A percentile compares a stretch with the other conserved stretches of the same genome.
Conservation (phyloP, 192 early-diverging fungal genomes). For the Podila clonocystis region DNA sequence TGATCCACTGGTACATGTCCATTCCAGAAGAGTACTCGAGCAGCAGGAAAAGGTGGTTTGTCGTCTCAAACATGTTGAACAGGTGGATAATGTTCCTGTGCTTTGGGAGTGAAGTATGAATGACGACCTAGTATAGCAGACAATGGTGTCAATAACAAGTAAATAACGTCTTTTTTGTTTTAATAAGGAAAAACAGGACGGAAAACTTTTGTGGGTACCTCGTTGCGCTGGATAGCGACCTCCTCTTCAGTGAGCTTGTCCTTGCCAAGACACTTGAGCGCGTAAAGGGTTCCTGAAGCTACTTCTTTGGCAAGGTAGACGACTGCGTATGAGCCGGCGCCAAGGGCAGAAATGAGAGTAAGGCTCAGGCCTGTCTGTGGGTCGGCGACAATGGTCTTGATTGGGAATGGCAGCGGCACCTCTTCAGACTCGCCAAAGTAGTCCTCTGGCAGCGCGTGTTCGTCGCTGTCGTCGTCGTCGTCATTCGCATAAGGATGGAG, state of each 20-base stretch:
- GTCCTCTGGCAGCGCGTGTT: conserved; percentile 36
- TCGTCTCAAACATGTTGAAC: conserved; percentile 74
- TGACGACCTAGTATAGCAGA: conserved; percentile 37
- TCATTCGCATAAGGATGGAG: conserved; percentile 18
- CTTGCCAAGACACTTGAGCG: conserved; percentile 80
- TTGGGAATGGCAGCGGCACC: conserved; percentile 50
- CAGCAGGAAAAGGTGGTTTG: conserved; percentile 74
- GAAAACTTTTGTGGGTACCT: conserved; percentile 51
- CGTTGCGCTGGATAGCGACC: conserved; percentile 72
- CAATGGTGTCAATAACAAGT: not conserved
- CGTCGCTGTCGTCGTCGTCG: conserved; percentile 8
- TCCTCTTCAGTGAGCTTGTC: conserved; percentile 68
- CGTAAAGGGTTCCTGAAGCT: conserved; percentile 65
- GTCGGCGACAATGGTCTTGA: conserved; percentile 54
- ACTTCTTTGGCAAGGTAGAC: conserved; percentile 76
- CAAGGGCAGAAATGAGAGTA: conserved; percentile 62
- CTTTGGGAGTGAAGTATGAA: conserved; percentile 66
- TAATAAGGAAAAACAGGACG: not conserved
- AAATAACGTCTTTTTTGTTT: not conserved
- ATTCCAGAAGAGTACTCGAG: conserved; percentile 69
- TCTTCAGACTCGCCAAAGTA: conserved; percentile 49
- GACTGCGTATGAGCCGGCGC: conserved; percentile 78
- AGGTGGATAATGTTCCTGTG: conserved; percentile 73
- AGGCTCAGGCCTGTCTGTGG: conserved; percentile 45
- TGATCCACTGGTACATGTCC: conserved; percentile 64